Conservation (phyloP, 108 stramenopile species). For the Skeletonema menzelii region DNA sequence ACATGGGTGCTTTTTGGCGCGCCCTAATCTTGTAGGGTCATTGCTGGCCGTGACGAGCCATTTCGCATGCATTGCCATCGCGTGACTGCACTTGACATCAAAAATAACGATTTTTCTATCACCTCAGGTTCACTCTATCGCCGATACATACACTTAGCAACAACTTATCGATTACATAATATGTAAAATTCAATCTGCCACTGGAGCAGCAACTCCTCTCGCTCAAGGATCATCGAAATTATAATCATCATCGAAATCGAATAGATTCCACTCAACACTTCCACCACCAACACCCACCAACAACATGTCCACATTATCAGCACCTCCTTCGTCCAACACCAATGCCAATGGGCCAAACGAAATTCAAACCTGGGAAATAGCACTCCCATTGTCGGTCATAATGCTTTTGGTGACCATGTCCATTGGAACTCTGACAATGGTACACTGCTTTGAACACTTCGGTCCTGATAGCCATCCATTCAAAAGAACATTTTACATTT, state of each 20-base stretch:
- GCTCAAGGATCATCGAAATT: no score
- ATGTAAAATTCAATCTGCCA: no score
- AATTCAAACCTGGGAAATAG: not conserved
- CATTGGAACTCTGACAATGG: not conserved
- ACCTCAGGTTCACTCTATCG: no score
- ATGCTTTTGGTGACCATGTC: not conserved
- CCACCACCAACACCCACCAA: not conserved
- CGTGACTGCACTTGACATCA: no score
- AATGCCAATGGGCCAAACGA: not conserved
- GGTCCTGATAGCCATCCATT: not conserved
- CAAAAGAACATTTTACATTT: not conserved
- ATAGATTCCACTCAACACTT: no score
- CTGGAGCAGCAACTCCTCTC: no score
- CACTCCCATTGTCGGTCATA: not conserved
- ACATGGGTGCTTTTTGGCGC: not conserved
- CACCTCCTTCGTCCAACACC: not conserved
- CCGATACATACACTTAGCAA: no score
- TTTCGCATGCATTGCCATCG: not conserved
- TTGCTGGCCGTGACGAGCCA: no score
- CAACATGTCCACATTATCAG: not conserved
- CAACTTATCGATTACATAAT: no score
- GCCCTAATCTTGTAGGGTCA: not conserved
- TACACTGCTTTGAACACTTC: not conserved
- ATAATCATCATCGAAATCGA: no score
- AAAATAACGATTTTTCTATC: no score